These are phyloP conservation scores for Blastocystis sp. DNA, from an alignment of 352 stramenopile genomes.

Conservation along the genomic window DNA sequence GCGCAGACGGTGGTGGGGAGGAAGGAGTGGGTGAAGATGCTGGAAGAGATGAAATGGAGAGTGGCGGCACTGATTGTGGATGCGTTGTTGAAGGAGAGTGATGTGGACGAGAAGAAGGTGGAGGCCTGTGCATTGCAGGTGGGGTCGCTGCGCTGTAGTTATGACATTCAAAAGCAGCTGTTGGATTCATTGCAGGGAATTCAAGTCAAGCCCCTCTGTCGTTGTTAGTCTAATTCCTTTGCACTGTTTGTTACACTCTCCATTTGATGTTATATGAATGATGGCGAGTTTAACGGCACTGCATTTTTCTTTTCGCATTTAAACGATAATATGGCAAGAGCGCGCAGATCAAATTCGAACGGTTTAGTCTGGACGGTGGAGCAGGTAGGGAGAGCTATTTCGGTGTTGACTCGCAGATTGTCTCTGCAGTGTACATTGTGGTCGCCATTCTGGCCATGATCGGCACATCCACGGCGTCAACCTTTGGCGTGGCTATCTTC, in stretches of 20 bases:
- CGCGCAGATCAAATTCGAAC: neutral
- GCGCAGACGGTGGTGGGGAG: neutral
- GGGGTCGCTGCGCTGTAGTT: neutral
- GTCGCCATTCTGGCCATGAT: conserved; percentile 3
- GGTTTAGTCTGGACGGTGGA: neutral
- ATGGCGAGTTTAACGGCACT: too few relatives aligned
- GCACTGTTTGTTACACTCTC: neutral
- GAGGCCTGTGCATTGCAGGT: neutral
- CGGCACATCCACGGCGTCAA: neutral
- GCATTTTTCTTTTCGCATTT: neutral
- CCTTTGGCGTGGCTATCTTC: conserved; percentile 43
- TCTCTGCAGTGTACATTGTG: conserved; percentile 12
- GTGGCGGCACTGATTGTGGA: neutral
- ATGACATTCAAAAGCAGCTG: neutral
- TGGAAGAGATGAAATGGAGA: neutral
- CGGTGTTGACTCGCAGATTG: neutral
- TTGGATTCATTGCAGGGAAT: neutral
- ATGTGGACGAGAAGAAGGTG: neutral
- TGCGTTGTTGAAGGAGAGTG: neutral
- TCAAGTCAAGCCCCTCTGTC: neutral
- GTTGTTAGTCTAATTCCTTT: neutral
- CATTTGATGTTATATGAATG: too few relatives aligned
- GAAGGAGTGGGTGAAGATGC: neutral
- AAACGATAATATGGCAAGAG: neutral
- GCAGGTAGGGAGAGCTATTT: neutral